Conservation (phyloP, 176 grass and related monocot species). For the Tillandsia leiboldiana region DNA sequence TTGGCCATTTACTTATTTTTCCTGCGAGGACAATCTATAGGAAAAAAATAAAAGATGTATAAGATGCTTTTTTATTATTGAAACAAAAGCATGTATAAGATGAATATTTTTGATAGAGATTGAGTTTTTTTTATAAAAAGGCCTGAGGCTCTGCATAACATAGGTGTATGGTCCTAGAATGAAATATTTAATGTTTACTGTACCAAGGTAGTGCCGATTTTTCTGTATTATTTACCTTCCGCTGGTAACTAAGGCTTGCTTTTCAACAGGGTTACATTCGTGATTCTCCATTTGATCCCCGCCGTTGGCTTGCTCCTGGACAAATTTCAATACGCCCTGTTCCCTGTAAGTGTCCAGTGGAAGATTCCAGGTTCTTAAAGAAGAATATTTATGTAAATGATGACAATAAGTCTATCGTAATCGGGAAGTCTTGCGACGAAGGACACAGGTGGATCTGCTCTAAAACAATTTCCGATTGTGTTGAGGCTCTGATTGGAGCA, state of each 20-base stretch:
- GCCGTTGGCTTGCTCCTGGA: slow-evolving; percentile 85
- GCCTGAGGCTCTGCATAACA: no score
- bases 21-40: neutral
- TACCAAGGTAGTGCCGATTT: neutral
- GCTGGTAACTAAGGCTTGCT: neutral
- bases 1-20: no score
- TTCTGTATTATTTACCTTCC: neutral
- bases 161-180: no score
- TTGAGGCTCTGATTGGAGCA: slow-evolving; percentile 82
- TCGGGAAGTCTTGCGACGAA: slow-evolving; percentile 78
- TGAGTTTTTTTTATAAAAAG: no score
- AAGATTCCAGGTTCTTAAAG: slow-evolving; percentile 24
- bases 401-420: slow-evolving; percentile 41
- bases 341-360: slow-evolving; percentile 50
- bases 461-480: slow-evolving; percentile 92
- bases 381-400: slow-evolving; percentile 30
- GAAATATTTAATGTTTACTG: no score
- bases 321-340: slow-evolving; percentile 49
- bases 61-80: no score
- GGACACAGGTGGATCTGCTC: slow-evolving; percentile 96
- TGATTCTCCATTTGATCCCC: slow-evolving; percentile 85
- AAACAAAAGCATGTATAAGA: no score
- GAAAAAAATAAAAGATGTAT: no score
- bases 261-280: slow-evolving; percentile 65
- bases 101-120: no score